These are phyloP conservation scores for Fistulifera pelliculosa DNA, from an alignment of 108 stramenopile genomes.

Conservation along the genomic window DNA sequence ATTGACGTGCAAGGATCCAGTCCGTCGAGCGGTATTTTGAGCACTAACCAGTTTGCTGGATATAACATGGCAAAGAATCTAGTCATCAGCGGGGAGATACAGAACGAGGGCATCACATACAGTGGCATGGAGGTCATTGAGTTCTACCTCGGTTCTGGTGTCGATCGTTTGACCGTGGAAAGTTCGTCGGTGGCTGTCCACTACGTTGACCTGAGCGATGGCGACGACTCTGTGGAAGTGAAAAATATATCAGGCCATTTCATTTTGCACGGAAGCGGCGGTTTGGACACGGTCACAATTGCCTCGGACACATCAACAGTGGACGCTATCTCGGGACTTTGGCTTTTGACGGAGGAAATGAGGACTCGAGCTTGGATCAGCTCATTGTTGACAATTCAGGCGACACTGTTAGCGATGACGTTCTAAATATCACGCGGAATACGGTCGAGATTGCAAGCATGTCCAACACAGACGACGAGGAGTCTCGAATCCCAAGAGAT, in stretches of 20 bases:
- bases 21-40: slow-evolving; percentile 13
- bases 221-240: slow-evolving; percentile 15
- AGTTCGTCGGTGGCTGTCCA: slow-evolving; percentile 23
- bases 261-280: slow-evolving; percentile 20
- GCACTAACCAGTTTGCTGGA: slow-evolving; percentile 10
- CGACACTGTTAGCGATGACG: slow-evolving; percentile 7
- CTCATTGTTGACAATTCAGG: slow-evolving; percentile 19
- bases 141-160: slow-evolving; percentile 23
- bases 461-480: background rate
- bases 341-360: slow-evolving; percentile 23
- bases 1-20: slow-evolving; percentile 19
- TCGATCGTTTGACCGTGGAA: slow-evolving; percentile 15
- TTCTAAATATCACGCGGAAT: slow-evolving; percentile 23
- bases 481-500: background rate
- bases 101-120: slow-evolving; percentile 15
- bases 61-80: slow-evolving; percentile 26
- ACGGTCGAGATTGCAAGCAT: slow-evolving; percentile 24
- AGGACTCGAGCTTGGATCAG: slow-evolving; percentile 3
- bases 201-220: slow-evolving; percentile 16
- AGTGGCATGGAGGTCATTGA: slow-evolving; percentile 20
- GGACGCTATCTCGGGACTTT: slow-evolving; percentile 16
- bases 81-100: slow-evolving; percentile 6
- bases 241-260: slow-evolving; percentile 22
- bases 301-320: slow-evolving; percentile 21
- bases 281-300: slow-evolving; percentile 19